phyloP scores from a whole-genome alignment of 129 eudicot genomes.

The Flaveria brownii region DNA sequence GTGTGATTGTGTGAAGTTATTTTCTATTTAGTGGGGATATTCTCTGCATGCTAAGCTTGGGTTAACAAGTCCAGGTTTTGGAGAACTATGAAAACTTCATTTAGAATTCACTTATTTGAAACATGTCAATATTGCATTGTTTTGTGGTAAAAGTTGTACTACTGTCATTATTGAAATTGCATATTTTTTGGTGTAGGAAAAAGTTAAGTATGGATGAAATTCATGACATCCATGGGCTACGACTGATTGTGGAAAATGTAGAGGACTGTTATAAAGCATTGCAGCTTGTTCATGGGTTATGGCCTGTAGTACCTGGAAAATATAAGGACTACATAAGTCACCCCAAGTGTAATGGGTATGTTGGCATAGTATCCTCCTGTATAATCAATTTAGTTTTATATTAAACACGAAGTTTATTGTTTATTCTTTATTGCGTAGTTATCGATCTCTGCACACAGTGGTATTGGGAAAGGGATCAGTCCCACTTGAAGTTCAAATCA shows the following conservation, averaged over 20 bases:
- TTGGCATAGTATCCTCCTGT: background rate
- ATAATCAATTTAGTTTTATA: background rate
- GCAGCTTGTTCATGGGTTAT: conserved; percentile 58
- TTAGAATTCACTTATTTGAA: background rate
- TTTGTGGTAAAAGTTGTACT: background rate
- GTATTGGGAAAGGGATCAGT: conserved; percentile 71
- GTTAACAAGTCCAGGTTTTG: background rate
- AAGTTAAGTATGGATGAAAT: conserved; percentile 81
- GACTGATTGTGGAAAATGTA: conserved; percentile 87
- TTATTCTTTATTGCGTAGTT: conserved; percentile 42
- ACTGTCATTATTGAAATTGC: background rate
- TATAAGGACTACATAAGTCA: conserved; percentile 79
- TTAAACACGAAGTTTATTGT: background rate
- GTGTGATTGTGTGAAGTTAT: background rate
- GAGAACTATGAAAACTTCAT: background rate
- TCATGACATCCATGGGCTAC: conserved; percentile 88
- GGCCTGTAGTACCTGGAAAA: conserved; percentile 91
- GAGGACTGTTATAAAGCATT: conserved; percentile 93
- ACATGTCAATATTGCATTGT: background rate
- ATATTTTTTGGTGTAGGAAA: conserved; percentile 55
- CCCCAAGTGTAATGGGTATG: conserved; percentile 84
- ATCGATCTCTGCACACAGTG: conserved; percentile 87
- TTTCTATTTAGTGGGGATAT: background rate
- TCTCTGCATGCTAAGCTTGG: background rate
- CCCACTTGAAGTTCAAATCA: conserved; percentile 91